A percentile compares a stretch with the other conserved stretches of the same genome.
Evolutionary conservation across 2,329 filamentous ascomycete species (phyloP).

Genomic region (Fusarium avenaceum): DNA sequence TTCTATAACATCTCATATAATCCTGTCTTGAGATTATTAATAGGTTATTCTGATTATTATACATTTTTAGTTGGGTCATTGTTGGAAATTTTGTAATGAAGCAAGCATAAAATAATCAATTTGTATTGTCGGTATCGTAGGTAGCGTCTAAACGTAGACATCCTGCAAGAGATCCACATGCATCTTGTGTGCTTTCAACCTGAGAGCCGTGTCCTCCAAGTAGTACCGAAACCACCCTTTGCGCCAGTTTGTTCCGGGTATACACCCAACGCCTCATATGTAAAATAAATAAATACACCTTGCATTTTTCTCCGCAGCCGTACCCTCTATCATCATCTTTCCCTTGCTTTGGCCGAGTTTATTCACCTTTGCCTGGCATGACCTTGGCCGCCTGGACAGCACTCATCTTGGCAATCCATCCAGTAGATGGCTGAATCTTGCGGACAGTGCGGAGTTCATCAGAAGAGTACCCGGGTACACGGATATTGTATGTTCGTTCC

Average conservation of each 20-base stretch:
- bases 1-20: too few relatives aligned
- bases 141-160: neutral
- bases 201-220: neutral
- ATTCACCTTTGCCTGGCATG: constrained; percentile 71
- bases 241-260: constrained; percentile 41
- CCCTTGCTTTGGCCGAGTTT: constrained; percentile 27
- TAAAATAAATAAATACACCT: constrained; percentile 11
- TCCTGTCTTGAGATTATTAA: too few relatives aligned
- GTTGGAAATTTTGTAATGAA: neutral
- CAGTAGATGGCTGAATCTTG: constrained; percentile 88
- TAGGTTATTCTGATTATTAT: too few relatives aligned
- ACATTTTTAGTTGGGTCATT: too few relatives aligned
- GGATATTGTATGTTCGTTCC: constrained; percentile 89
- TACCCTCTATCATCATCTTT: neutral
- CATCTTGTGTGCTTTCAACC: constrained; percentile 7
- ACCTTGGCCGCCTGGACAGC: constrained; percentile 95
- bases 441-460: constrained; percentile 95
- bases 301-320: constrained; percentile 1
- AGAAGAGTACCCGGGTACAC: constrained; percentile 92
- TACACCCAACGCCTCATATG: constrained; percentile 45
- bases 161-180: neutral
- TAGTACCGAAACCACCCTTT: constrained; percentile 13
- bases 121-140: neutral
- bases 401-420: constrained; percentile 97
- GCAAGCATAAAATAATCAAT: neutral